Base-by-base conservation (phyloP, 2,329 filamentous ascomycete species). In the Aspergillus glaucus region DNA sequence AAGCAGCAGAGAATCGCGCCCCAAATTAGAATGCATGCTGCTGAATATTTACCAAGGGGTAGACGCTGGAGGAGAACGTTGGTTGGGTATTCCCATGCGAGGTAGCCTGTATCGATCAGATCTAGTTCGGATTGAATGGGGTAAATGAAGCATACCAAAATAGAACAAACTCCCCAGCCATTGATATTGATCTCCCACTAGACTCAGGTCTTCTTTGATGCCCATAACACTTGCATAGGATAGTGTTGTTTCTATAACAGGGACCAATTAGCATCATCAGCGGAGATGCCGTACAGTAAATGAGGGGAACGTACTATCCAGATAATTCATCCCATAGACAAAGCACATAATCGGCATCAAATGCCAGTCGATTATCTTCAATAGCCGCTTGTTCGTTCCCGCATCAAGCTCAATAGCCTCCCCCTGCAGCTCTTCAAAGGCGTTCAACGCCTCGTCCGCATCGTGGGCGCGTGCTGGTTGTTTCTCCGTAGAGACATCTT, bases 41-140 rank as follows among this genome's bases (percentile, higher is more conserved):
- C 80, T 1, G 79, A 83, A 64, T 85, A 86, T 60, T 86, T 86
- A 0, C 80, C 84, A 6, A 86, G 65, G 0, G 84, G 84, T 2
- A 86, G 66, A 1, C 77, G 71, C 63, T 86, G 84, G 10, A 87
- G 72, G 24, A 87, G 73, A 10, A 79, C 76, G 58, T 78, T 84
- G 1, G 82, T 85, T 0, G 83, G 83, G 62, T 82, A 86, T 61
- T 86, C 83, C 77, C 77, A 85, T 2, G 75, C 78, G 14, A 75
- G 61, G 51, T 75, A 75, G 1, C 73, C 72, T 72, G 51, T 26
- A 4, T 4, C 26, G 17, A 8, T 14, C 8, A 14, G 9, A 3
- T 28, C 21, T 1, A 7, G 12, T n/a, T 46, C 10, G 2, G 10
- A 8, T n/a, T 12, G 1, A 6, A 6, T 5, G 3, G 6, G 15